Evolutionary conservation across 164 flowering plant genomes (phyloP), one percentile per base, ranked within the genome.

Genomic region (Kalanchoe fedtschenkoi): DNA sequence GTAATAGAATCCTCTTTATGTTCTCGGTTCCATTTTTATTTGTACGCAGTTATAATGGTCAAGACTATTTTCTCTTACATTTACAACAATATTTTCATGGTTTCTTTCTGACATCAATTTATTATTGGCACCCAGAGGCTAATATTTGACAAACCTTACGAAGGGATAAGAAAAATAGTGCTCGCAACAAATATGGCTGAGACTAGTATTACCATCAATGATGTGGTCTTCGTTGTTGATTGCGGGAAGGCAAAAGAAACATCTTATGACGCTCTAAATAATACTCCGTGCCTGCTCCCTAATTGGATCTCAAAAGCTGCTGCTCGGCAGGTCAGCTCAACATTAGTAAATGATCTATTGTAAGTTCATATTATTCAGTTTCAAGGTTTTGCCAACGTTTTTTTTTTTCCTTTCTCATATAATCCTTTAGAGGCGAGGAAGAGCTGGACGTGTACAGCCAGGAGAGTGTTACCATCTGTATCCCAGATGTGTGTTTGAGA

Each of bases 171-270:
- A 73, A 95, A 91, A 71, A 86, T 95, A 63, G 96, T 95, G 55
- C 85, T 95, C 33, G 93, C 99, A 43, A 95, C 99, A 42, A 95
- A 95, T 72, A 95, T 95, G 85, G 99, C 99, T 69, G 99, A 95
- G 77, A 89, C 97, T 34, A 91, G 99, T 76, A 95, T 95, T 68
- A 95, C 99, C 38, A 91, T 95, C 70, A 82, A 91, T 69, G 99
- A 95, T 75, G 96, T 91, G 38, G 97, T 95, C 41, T 95, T 87
- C 80, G 97, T 95, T 60, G 79, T 95, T 72, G 97, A 95, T 59
- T 91, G 99, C 76, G 99, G 99, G 35, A 95, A 95, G 77, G 99
- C 92, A 62, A 95, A 95, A 70, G 99, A 95, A 81, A 81, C 99
- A 54, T 95, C 99, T 4, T 91, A 95, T 77, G 99, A 95, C 77